Base-by-base conservation (phyloP, 257 asterid species). In the Capsicum rhomboideum region DNA sequence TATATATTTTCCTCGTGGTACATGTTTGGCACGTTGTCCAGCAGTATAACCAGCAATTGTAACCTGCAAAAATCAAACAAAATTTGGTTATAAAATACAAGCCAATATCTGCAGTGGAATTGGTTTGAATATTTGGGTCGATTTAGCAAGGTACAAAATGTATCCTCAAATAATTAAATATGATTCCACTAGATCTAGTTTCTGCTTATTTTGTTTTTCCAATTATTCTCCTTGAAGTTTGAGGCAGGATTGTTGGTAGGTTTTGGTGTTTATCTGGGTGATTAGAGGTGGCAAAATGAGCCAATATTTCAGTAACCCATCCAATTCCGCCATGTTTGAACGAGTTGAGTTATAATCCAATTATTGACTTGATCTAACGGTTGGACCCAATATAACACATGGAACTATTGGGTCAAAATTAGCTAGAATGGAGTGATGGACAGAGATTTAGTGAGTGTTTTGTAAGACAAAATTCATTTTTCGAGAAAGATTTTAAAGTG, bases 11-110 rank as follows among this genome's bases (percentile, higher is more conserved):
- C 97, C 99, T 17, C 97, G 67, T 0, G 99, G 98, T 13, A 96
- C 95, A 26, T 96, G 99, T 82, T 96, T 94, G 0, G 98, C 98
- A 0, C 98, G 97, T 83, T 96, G 96, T 13, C 99, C 98, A 0
- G 99, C 99, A 0, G 99, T 96, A 18, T 96, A 91, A 26, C 97
- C 99, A 9, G 98, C 99, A 2, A 96, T 86, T 3, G 84, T 83
- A 16, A 96, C 98, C 98, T 96, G 64, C 9, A 69, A 14, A n/a
- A 68, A 85, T 4, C 1, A 11, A 34, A 34, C 40, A 34, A 34
- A 34, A 2, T 34, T 34, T 34, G 40, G 40, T 34, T 34, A 34
- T 34, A 34, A 1, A 34, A 34, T 34, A 34, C 40, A 34, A 34
- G 40, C 40, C 40, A 34, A 34, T 34, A 34, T 34, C 40, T 5